phyloP scores from a whole-genome alignment of 2,329 filamentous ascomycete genomes.

The Penicillium glabrum region DNA sequence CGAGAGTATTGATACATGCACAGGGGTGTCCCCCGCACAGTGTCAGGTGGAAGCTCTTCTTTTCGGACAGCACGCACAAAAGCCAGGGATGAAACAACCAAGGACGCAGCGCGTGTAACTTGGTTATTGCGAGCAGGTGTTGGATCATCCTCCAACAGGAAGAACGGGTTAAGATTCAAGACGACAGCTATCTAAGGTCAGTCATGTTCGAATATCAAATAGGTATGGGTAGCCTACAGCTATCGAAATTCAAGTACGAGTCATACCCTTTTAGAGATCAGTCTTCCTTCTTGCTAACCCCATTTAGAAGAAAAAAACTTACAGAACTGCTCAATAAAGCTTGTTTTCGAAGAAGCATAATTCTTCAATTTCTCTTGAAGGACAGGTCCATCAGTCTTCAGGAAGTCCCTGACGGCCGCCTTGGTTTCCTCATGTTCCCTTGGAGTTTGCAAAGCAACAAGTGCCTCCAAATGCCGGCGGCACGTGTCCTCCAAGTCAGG shows the following conservation, averaged over 20 bases:
- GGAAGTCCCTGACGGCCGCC: slow-evolving; percentile 77
- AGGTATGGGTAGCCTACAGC: slow-evolving; percentile 51
- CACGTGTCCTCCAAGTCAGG: slow-evolving; percentile 79
- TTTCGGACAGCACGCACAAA: slow-evolving; percentile 91
- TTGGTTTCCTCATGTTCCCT: slow-evolving; percentile 82
- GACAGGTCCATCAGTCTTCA: slow-evolving; percentile 75
- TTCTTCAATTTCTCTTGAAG: slow-evolving; percentile 86
- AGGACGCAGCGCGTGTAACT: slow-evolving; percentile 87
- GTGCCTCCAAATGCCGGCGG: slow-evolving; percentile 73
- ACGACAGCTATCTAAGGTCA: slow-evolving; percentile 64
- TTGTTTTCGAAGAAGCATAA: slow-evolving; percentile 87
- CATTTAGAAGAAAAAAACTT: slow-evolving; percentile 37
- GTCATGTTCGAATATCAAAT: not conserved
- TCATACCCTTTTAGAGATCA: slow-evolving; percentile 73
- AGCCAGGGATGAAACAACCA: slow-evolving; percentile 84
- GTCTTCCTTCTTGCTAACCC: not conserved
- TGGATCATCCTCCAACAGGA: slow-evolving; percentile 93
- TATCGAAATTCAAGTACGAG: slow-evolving; percentile 96
- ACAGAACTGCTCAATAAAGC: slow-evolving; percentile 99
- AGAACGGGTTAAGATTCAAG: slow-evolving; percentile 96
- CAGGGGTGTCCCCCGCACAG: slow-evolving; percentile 75
- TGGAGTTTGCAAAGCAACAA: slow-evolving; percentile 76
- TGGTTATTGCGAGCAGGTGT: slow-evolving; percentile 96
- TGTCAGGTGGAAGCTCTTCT: slow-evolving; percentile 90
- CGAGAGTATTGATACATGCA: slow-evolving; percentile 99